These are phyloP conservation scores for Arthroderma sp. DNA, from an alignment of 2,329 filamentous ascomycete genomes.

Conservation along the genomic window DNA sequence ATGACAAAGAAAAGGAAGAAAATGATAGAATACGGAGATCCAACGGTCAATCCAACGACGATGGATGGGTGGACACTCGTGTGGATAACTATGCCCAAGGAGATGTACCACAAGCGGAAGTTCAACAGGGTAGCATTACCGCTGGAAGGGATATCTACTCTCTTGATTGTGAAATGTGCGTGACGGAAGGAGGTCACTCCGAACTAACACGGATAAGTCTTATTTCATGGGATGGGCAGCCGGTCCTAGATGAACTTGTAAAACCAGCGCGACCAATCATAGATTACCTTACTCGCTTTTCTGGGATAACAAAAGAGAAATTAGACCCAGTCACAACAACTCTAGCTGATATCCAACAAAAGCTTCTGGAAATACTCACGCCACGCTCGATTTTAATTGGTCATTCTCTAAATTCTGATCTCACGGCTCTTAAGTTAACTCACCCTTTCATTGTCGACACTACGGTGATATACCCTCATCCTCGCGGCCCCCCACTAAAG, in stretches of 20 bases:
- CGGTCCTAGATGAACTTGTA: conserved; percentile 79
- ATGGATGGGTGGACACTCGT: conserved; percentile 73
- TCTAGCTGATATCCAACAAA: conserved; percentile 66
- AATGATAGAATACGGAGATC: conserved; percentile 41
- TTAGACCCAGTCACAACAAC: conserved; percentile 73
- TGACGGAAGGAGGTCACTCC: conserved; percentile 64
- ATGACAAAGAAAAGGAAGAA: conserved; percentile 42
- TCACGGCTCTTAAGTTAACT: conserved; percentile 70
- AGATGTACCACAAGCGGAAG: conserved; percentile 52
- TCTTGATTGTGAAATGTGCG: conserved; percentile 96
- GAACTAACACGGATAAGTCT: conserved; percentile 83
- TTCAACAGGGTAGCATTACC: conserved; percentile 71
- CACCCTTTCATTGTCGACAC: conserved; percentile 95
- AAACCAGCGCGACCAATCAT: conserved; percentile 78
- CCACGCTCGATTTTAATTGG: conserved; percentile 34
- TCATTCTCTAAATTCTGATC: conserved; percentile 38
- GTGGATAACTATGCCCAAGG: conserved; percentile 56
- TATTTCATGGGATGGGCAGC: conserved; percentile 69
- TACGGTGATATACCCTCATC: conserved; percentile 76
- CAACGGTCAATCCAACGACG: conserved; percentile 34
- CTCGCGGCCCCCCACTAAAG: conserved; percentile 77
- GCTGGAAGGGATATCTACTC: conserved; percentile 67
- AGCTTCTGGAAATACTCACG: conserved; percentile 55
- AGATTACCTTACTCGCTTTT: conserved; percentile 84
- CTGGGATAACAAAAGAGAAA: conserved; percentile 81